Conservation (phyloP, 1,284 basidiomycete species). For the Prillingera fragicola region DNA sequence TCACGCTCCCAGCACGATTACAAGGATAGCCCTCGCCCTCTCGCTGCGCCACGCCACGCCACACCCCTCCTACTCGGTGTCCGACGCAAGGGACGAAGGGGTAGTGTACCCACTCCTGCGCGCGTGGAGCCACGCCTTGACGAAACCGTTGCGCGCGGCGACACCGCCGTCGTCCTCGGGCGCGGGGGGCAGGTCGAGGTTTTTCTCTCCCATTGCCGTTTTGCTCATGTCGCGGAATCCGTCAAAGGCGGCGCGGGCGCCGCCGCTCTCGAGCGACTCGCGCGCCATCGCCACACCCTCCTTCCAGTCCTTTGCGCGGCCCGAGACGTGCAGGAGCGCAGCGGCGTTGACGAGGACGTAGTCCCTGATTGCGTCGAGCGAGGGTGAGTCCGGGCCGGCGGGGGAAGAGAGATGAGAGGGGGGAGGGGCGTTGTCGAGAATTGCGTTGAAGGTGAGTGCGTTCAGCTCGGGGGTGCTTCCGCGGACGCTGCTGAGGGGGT, state of each 20-base stretch:
- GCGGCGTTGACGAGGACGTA: slow-evolving; percentile 83
- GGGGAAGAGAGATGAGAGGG: slow-evolving; percentile 42
- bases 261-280: slow-evolving; percentile 65
- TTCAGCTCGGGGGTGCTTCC: slow-evolving; percentile 71
- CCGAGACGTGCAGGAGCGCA: slow-evolving; percentile 73
- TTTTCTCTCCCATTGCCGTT: slow-evolving; percentile 43
- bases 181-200: slow-evolving; percentile 26
- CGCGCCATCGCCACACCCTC: slow-evolving; percentile 69
- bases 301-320: slow-evolving; percentile 62
- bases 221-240: slow-evolving; percentile 51
- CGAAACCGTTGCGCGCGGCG: slow-evolving; percentile 47
- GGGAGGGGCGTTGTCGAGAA: slow-evolving; percentile 45
- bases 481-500: slow-evolving; percentile 64
- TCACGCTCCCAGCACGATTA: no score
- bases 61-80: no score
- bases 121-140: slow-evolving; percentile 41
- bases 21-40: no score
- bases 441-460: slow-evolving; percentile 49
- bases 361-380: slow-evolving; percentile 60
- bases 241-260: slow-evolving; percentile 66
- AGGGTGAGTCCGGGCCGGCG: slow-evolving; percentile 50
- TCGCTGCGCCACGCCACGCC: no score
- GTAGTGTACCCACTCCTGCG: slow-evolving; percentile 14
- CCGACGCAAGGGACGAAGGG: no score
- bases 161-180: slow-evolving; percentile 48